Base-by-base conservation (phyloP, 116 monocot genomes). In the Zostera marina region DNA sequence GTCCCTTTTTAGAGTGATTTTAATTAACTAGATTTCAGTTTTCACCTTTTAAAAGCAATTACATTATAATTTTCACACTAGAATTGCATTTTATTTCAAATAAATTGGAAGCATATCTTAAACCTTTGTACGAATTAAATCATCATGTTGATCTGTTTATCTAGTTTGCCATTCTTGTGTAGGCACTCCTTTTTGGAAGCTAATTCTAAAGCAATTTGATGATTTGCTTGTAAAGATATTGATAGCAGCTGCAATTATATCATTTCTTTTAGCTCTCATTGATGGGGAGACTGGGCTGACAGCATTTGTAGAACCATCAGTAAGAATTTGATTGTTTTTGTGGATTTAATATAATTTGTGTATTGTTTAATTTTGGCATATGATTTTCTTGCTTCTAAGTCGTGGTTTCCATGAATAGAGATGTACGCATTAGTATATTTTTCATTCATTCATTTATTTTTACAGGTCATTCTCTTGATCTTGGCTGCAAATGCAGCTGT, bases 401-500 rank as follows among this genome's bases (percentile, higher is more conserved):
- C 32, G 0, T 32, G 32, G 32, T 32, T 32, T 32, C 32, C 32
- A 32, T 32, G 32, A 32, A 3, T 32, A 32, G 5, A 32, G 5
- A 32, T 32, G 32, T 32, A 32, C 5, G 5, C 32, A 32, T 32
- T 32, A 5, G 32, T 3, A 5, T 32, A 0, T 32, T 32, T 32
- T 3, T 32, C 32, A 32, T 19, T 32, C 32, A 32, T 19, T 44
- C 5, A 32, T 47, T 16, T 45, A 46, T 25, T 53, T 21, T 22
- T 65, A 25, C 58, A 96, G 96, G 96, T 96, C 44, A 96, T 96
- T 51, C 76, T 96, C 26, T 66, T 85, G 96, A 96, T 96, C 47
- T 78, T 96, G 70, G 89, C 80, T 47, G 96, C 96, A 72, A 96
- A 96, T 85, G 96, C 96, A 57, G 70, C 96, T n/a, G 96, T 96